Conservation (phyloP, 345 rosid genomes). For the Turnera subulata region DNA sequence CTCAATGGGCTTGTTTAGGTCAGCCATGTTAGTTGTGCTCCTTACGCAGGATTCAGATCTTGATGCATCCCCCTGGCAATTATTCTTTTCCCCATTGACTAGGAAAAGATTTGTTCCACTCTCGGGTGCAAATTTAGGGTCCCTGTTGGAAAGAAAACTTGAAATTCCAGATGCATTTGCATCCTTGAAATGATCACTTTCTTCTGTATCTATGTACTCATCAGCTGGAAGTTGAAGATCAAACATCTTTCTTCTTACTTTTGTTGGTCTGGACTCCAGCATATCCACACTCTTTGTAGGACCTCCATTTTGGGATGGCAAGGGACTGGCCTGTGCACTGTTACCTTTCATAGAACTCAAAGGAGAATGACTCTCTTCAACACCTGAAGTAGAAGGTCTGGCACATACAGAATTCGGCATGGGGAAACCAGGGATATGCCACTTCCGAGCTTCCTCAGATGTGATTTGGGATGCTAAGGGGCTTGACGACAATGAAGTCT, state of each 20-base stretch:
- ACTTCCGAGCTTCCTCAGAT: constrained; percentile 57
- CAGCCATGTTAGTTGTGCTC: constrained; percentile 44
- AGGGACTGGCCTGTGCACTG: constrained; percentile 44
- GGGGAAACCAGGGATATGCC: constrained; percentile 61
- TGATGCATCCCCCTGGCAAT: constrained; percentile 30
- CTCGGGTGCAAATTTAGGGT: constrained; percentile 30
- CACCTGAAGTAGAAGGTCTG: constrained; percentile 43
- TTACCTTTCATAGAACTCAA: constrained; percentile 49
- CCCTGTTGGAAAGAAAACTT: constrained; percentile 43
- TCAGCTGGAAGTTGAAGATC: constrained; percentile 90
- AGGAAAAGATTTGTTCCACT: constrained; percentile 32
- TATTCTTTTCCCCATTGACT: constrained; percentile 32
- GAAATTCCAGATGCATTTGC: constrained; percentile 36
- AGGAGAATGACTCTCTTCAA: constrained; percentile 51
- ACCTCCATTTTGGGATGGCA: constrained; percentile 47
- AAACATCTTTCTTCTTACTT: constrained; percentile 66
- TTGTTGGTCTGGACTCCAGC: constrained; percentile 62
- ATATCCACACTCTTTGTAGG: constrained; percentile 52
- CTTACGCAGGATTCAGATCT: constrained; percentile 40
- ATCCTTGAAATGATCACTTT: constrained; percentile 29
- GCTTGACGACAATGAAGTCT: constrained; percentile 51
- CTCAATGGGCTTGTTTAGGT: constrained; percentile 76
- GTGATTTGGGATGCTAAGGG: constrained; percentile 51
- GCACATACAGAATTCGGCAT: constrained; percentile 46
- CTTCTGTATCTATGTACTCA: constrained; percentile 61